Base-by-base conservation (phyloP, 257 asterid genomes). In the Lantana camara region DNA sequence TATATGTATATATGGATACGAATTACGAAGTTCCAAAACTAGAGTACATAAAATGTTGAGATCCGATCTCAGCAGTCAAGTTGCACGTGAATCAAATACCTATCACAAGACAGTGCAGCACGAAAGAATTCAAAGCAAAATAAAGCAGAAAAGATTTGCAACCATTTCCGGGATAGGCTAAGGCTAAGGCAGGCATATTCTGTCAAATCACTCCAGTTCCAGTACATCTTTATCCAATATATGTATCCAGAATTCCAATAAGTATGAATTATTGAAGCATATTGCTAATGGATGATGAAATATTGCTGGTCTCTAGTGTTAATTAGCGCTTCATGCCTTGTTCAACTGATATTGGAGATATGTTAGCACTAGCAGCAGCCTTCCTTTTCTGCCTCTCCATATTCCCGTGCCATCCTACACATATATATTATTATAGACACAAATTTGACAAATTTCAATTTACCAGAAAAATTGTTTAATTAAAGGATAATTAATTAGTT, bases 331-430 rank as follows among this genome's bases (percentile, higher is more conserved):
- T 74, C 80, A 72, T 84, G 49, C 62, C 73, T 37, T 32, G 47
- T 45, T 60, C 66, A 74, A 72, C 49, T 4, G 76, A 48, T 15
- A n/a, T n/a, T n/a, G 93, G 87, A 56, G 80, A 71, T 40, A 50
- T 14, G 7, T 2, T 35, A 27, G 32, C 32, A 27, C 5, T n/a
- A 9, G 9, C 19, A 29, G 24, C 67, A 16, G 61, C 66, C 65
- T 61, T 79, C 57, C 69, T 29, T 64, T 60, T 82, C 60, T 63
- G 68, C 73, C 77, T 73, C 67, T 85, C 85, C 82, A 75, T 15
- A 51, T 82, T 80, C 52, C 80, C 92, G 63, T 75, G 82, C 89
- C 89, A 82, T 27, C 89, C 89, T 84, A 47, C 8, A 21, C 35
- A 42, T 22, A 0, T 14, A n/a, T n/a, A n/a, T n/a, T n/a, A n/a